Evolutionary conservation across 2,329 filamentous ascomycete species (phyloP), one percentile per base, ranked within the genome.

Genomic region (Aspergillus persii): DNA sequence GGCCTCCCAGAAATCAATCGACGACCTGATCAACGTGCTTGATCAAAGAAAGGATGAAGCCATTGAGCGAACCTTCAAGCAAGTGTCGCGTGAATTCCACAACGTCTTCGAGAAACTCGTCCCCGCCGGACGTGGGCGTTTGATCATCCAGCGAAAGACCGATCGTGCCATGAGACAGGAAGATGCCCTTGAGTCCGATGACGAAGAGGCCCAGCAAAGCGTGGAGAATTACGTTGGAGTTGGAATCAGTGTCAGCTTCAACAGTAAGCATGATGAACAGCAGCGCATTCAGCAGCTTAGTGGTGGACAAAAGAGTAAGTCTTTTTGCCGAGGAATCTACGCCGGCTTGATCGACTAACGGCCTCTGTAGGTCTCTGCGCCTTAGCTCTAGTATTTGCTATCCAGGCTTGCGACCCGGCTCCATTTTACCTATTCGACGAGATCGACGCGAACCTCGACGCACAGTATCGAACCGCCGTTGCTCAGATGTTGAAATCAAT

Each of bases 371-470:
- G 91, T 85, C 82, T 98, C 62, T 98, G 94, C 76, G 95, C 95
- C 8, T 86, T 99, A n/a, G 96, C 95, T 49, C 86, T 99, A 54
- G 96, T 99, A 67, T 99, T 99, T 74, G 95, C 95, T n/a, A 96
- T 99, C 67, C 95, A 99, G 77, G 91, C 93, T 67, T 96, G 94
- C 60, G 95, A 99, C 74, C 95, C 94, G 8, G 96, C 94, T 49
- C 95, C 95, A 1, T 98, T 99, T 83, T 97, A 99, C 74, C 93
- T 99, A 70, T 99, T 99, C 69, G 95, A 99, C 75, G 95, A 99
- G 77, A 96, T 99, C 64, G 95, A 99, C 72, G 95, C 95, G 75
- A 99, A 99, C 74, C 85, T 99, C 27, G 95, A 99, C 74, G 93
- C 95, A 1, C 95, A 99, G 77, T 99, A 99, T 80, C 90, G 95